Base-by-base conservation (phyloP, 2,329 filamentous ascomycete species). In the Grosmannia serpens region DNA sequence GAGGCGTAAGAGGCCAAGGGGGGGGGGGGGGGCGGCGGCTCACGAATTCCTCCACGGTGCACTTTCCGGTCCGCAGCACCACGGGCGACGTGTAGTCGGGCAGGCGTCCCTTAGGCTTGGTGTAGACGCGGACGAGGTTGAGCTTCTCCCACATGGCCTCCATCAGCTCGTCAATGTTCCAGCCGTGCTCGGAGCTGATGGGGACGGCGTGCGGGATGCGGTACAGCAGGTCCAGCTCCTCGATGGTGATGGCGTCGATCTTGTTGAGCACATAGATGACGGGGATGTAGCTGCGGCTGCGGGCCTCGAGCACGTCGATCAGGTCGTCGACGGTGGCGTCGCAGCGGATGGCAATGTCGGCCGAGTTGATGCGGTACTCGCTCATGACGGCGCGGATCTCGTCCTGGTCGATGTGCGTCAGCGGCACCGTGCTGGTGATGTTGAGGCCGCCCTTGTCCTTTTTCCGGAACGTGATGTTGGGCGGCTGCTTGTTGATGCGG, bases 231-330 rank as follows among this genome's bases (percentile, higher is more conserved):
- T 99, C 94, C 62, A 99, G 80, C 74, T 99, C 94, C 74, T 99
- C 92, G 66, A 99, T 97, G 56, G 89, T 92, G 71, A 99, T 97
- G 58, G 91, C 85, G 74, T 99, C 94, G 66, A 99, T 99, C 79
- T 99, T 99, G 82, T 99, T 99, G 67, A 99, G 81, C 49, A 95
- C 94, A 75, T 99, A 99, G 58, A 99, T 89, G 63, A 97, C 94
- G n/a, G 94, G 94, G 64, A 99, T 97, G 71, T 99, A 99, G 70
- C 89, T 91, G 73, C 94, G 83, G 70, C 87, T 90, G 79, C 89
- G 96, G 53, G 92, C 92, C 73, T 99, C 94, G 52, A 99, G 82
- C 24, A 99, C 76, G 73, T 99, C 94, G 69, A 99, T 99, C 64
- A 99, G 74, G 72, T 99, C 94, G 73, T 99, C 94, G 63, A 99